Evolutionary conservation across 2,329 filamentous ascomycete species (phyloP).

Genomic region (Ophiostoma sp.): DNA sequence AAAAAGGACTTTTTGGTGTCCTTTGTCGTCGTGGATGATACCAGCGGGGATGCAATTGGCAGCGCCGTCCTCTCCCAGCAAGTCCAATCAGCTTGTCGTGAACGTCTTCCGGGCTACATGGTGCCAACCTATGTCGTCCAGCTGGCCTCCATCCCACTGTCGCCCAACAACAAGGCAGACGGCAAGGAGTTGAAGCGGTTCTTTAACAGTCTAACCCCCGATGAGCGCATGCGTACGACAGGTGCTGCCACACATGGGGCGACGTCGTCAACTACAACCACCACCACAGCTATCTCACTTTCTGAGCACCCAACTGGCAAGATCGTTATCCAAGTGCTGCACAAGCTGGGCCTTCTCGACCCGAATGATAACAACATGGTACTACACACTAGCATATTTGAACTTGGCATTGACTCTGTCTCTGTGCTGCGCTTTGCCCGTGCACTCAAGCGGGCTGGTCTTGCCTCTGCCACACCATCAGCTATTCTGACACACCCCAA

Average conservation of each 20-base stretch:
- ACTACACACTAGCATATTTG: slow-evolving; percentile 70
- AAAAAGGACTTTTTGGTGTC: slow-evolving; percentile 82
- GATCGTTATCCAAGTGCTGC: slow-evolving; percentile 44
- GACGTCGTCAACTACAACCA: slow-evolving; percentile 28
- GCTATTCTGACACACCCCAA: slow-evolving; percentile 64
- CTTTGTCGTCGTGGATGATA: slow-evolving; percentile 56
- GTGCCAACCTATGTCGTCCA: slow-evolving; percentile 80
- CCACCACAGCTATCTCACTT: background rate
- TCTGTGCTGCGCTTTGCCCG: slow-evolving; percentile 71
- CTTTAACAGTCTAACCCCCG: slow-evolving; percentile 61
- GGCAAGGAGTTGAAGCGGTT: slow-evolving; percentile 65
- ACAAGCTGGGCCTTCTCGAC: slow-evolving; percentile 51
- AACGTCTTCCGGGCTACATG: slow-evolving; percentile 80
- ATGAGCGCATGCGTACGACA: slow-evolving; percentile 61
- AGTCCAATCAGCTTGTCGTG: slow-evolving; percentile 64
- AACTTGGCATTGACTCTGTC: slow-evolving; percentile 85
- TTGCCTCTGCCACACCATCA: slow-evolving; percentile 65
- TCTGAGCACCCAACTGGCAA: background rate
- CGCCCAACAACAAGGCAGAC: slow-evolving; percentile 87
- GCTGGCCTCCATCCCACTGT: slow-evolving; percentile 72
- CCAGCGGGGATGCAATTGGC: background rate
- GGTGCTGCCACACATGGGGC: slow-evolving; percentile 42
- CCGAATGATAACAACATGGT: slow-evolving; percentile 45
- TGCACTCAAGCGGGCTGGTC: slow-evolving; percentile 62
- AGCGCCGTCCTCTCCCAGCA: slow-evolving; percentile 43